phyloP scores from a whole-genome alignment of 148 eudicot species.

The Camellia granthamiana region DNA sequence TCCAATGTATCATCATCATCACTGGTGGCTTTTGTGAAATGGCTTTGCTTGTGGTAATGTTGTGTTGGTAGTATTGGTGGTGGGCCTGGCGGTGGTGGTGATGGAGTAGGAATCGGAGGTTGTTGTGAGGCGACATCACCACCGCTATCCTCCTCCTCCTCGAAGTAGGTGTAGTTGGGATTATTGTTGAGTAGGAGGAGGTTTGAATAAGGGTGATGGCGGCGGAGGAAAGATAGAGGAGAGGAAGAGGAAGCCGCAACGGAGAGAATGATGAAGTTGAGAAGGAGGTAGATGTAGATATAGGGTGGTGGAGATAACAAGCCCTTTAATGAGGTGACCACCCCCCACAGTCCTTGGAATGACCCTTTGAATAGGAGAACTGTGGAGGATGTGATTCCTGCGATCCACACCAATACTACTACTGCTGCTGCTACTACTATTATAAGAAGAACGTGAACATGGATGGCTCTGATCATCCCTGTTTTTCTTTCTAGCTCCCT shows the following conservation, averaged over 20 bases:
- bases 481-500: no score
- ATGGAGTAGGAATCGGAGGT: neutral
- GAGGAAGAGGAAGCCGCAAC: constrained; percentile 38
- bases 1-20: constrained; percentile 41
- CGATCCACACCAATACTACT: no score
- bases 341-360: no score
- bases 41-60: neutral
- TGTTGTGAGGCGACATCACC: neutral
- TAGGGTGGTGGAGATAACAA: constrained; percentile 27
- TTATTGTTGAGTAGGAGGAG: no score
- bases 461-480: no score
- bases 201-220: no score
- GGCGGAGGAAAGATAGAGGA: constrained; percentile 15
- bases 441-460: no score
- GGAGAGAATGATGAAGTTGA: constrained; percentile 45
- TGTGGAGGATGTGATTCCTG: no score
- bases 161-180: no score
- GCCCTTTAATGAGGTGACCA: neutral
- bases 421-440: no score
- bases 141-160: constrained; percentile 14
- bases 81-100: neutral
- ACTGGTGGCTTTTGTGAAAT: neutral
- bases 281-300: constrained; percentile 32
- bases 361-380: no score
- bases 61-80: neutral